Percentiles rank a stretch among this genome's conserved stretches.
These are phyloP conservation scores for Metarhizium brunneum DNA, from an alignment of 2,329 filamentous ascomycete species.

Conservation along the genomic window DNA sequence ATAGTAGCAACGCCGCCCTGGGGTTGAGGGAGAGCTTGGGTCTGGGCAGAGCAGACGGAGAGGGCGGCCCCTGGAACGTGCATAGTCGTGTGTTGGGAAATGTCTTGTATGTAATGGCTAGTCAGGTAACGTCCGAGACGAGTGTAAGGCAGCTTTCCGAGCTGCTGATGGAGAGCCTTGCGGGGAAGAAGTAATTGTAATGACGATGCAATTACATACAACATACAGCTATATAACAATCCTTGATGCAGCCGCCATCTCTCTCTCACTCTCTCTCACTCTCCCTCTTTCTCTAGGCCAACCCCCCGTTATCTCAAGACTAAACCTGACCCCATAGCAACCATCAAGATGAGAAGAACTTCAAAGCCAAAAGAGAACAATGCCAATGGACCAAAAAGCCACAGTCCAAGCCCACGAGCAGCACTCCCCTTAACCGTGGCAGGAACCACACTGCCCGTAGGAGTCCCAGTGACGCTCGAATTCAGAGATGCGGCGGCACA, in stretches of 20 bases:
- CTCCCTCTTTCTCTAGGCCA: too few species aligned
- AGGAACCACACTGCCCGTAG: not conserved
- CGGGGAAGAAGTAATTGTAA: not conserved
- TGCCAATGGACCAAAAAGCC: not conserved
- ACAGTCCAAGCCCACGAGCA: not conserved
- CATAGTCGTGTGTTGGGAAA: constrained; percentile 48
- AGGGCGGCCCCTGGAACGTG: constrained; percentile 34
- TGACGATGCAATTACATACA: too few species aligned
- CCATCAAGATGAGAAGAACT: not conserved
- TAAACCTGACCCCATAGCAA: not conserved
- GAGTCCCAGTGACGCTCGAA: not conserved
- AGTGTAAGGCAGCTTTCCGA: constrained; percentile 18
- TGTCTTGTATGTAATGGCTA: constrained; percentile 49
- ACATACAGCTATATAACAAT: too few species aligned
- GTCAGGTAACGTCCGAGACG: constrained; percentile 31
- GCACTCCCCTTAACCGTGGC: not conserved
- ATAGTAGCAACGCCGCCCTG: constrained; percentile 37
- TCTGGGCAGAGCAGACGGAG: constrained; percentile 10
- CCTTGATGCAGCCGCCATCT: too few species aligned
- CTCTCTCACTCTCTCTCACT: too few species aligned
- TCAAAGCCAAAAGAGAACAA: not conserved
- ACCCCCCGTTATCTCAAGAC: too few species aligned
- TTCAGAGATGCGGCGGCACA: not conserved
- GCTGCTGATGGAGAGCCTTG: constrained; percentile 8
- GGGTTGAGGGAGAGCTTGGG: constrained; percentile 29